phyloP scores from a whole-genome alignment of 1,284 basidiomycete species.

The Sporisorium iseilematis-ciliati region DNA sequence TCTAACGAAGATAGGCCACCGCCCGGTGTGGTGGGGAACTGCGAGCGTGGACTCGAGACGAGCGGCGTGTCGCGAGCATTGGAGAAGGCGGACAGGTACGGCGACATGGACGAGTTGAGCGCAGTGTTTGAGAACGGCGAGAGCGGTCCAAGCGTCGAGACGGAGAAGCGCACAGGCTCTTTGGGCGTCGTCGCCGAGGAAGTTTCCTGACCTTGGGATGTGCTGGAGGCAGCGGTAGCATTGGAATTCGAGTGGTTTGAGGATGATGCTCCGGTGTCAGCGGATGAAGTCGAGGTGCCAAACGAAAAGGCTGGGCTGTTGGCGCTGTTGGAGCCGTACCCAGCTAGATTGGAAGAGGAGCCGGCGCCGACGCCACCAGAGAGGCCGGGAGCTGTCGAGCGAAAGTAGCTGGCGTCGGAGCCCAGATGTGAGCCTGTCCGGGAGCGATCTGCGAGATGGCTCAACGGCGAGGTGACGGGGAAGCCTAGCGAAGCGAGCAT shows the following conservation, averaged over 20 bases:
- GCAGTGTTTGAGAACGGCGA: conserved; percentile 67
- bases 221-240: conserved; percentile 24
- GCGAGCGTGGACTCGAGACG: conserved; percentile 58
- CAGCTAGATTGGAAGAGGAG: conserved; percentile 19
- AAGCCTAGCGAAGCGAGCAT: conserved; percentile 51
- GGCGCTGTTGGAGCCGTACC: conserved; percentile 28
- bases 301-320: conserved; percentile 50
- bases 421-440: conserved; percentile 33
- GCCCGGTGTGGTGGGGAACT: conserved; percentile 32
- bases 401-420: conserved; percentile 49
- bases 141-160: conserved; percentile 58
- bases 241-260: conserved; percentile 32
- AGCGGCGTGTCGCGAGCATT: conserved; percentile 67
- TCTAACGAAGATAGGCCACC: conserved; percentile 42
- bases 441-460: conserved; percentile 47
- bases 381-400: conserved; percentile 44
- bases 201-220: conserved; percentile 29
- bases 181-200: conserved; percentile 45
- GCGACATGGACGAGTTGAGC: conserved; percentile 64
- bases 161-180: conserved; percentile 63
- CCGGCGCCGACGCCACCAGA: conserved; percentile 26
- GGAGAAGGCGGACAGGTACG: conserved; percentile 68
- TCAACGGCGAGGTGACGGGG: conserved; percentile 47
- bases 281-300: conserved; percentile 33
- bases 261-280: conserved; percentile 22